Conservation (phyloP, 352 stramenopile genomes). For the Pythium insidiosum region DNA sequence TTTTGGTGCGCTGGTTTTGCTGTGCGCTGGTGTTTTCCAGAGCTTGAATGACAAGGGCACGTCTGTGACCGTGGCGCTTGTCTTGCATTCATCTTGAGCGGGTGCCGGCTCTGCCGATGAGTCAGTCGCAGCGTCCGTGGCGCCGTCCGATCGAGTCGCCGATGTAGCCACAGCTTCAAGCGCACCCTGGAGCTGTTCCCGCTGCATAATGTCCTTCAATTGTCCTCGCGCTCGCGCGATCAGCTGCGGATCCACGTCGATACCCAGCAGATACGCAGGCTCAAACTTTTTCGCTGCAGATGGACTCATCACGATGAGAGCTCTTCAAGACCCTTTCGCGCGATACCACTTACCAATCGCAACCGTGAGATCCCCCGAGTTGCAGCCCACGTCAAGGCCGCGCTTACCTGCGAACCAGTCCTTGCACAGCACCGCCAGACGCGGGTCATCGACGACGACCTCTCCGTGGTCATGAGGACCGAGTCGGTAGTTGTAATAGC, state of each 20-base stretch:
- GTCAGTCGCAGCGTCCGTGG: not conserved
- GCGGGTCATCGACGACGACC: slow-evolving; percentile 41
- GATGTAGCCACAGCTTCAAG: slow-evolving; percentile 33
- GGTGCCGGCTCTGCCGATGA: not conserved
- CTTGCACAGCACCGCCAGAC: slow-evolving; percentile 45
- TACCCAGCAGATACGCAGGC: slow-evolving; percentile 49
- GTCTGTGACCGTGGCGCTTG: slow-evolving; percentile 9
- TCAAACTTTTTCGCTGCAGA: slow-evolving; percentile 33
- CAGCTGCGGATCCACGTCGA: slow-evolving; percentile 68
- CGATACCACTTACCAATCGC: slow-evolving; percentile 30
- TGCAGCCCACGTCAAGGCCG: slow-evolving; percentile 73
- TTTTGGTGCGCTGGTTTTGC: slow-evolving; percentile 20
- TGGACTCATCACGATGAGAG: not conserved
- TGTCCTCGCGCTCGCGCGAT: slow-evolving; percentile 45
- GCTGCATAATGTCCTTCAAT: slow-evolving; percentile 57
- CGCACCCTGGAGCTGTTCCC: slow-evolving; percentile 44
- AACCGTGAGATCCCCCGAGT: slow-evolving; percentile 73
- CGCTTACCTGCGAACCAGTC: slow-evolving; percentile 60
- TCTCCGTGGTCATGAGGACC: slow-evolving; percentile 40
- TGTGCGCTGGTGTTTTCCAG: slow-evolving; percentile 46
- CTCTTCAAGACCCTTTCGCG: not conserved
- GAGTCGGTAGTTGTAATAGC: slow-evolving; percentile 74
- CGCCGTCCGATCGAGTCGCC: too few relatives aligned
- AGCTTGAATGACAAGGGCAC: slow-evolving; percentile 61
- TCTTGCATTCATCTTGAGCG: not conserved